phyloP scores from a whole-genome alignment of 1,284 basidiomycete genomes.

The Boletus nobilissimus region DNA sequence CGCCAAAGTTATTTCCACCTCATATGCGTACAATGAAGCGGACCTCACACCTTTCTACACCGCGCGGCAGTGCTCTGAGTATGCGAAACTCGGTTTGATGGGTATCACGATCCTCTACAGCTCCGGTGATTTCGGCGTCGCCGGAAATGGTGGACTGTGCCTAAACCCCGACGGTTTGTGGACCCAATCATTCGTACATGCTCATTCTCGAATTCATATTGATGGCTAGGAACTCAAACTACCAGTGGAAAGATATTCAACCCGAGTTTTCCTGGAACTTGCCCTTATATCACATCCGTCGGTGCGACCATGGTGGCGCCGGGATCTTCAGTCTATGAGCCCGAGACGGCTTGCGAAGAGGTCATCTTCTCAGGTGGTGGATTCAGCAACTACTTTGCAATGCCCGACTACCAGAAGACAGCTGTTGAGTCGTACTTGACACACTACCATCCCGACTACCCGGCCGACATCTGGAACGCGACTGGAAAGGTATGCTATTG shows the following conservation, averaged over 20 bases:
- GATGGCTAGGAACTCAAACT: background rate
- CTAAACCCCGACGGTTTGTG: background rate
- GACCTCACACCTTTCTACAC: constrained; percentile 53
- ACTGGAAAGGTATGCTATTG: constrained; percentile 48
- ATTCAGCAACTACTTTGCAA: constrained; percentile 52
- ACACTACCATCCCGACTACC: constrained; percentile 47
- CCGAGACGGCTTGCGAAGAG: constrained; percentile 46
- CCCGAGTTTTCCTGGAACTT: constrained; percentile 8
- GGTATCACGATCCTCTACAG: constrained; percentile 50
- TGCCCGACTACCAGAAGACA: constrained; percentile 51
- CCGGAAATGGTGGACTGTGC: background rate
- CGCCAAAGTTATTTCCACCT: constrained; percentile 57
- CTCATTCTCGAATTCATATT: background rate
- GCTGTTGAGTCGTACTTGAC: constrained; percentile 47
- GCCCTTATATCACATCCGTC: constrained; percentile 10
- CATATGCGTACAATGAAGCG: constrained; percentile 55
- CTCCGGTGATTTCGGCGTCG: constrained; percentile 16
- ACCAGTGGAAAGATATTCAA: background rate
- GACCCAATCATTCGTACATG: background rate
- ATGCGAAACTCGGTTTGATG: constrained; percentile 58
- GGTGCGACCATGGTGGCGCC: constrained; percentile 1
- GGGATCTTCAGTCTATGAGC: constrained; percentile 19
- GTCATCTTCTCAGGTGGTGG: constrained; percentile 55
- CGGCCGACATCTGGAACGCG: constrained; percentile 54
- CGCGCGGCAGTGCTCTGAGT: constrained; percentile 58